These are phyloP conservation scores for Stentor roeselii DNA, from an alignment of 73 alveolate species.

Conservation along the genomic window DNA sequence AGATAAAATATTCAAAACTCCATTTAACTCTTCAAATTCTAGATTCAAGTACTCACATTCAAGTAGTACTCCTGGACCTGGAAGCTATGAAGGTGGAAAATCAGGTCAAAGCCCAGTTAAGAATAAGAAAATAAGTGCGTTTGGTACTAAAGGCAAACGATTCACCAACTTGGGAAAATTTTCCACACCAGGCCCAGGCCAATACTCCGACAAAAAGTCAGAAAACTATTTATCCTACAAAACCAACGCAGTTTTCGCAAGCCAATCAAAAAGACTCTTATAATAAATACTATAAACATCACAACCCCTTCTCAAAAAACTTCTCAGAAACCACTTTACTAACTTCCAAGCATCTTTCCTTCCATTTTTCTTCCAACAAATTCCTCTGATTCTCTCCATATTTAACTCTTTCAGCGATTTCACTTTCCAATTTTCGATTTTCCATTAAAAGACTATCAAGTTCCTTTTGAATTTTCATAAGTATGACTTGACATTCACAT, in stretches of 20 bases:
- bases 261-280: too few relatives aligned
- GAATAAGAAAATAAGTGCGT: slow-evolving; percentile 63
- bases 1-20: slow-evolving; percentile 27
- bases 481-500: background rate
- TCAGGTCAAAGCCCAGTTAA: slow-evolving; percentile 37
- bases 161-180: slow-evolving; percentile 21
- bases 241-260: background rate
- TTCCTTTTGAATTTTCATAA: background rate
- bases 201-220: slow-evolving; percentile 27
- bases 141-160: slow-evolving; percentile 70
- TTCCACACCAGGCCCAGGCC: slow-evolving; percentile 29
- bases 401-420: background rate
- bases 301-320: background rate
- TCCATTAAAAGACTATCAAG: background rate
- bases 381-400: background rate
- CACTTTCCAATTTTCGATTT: background rate
- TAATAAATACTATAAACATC: too few relatives aligned
- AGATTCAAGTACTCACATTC: slow-evolving; percentile 19
- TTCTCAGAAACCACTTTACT: background rate
- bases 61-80: slow-evolving; percentile 63
- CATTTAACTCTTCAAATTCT: slow-evolving; percentile 34
- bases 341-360: background rate
- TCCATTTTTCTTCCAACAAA: background rate
- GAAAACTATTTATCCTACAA: background rate
- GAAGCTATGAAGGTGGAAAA: slow-evolving; percentile 36